Evolutionary conservation across 805 yeast genomes (phyloP), one percentile per base, ranked within the genome.

Genomic region (Wickerhamomyces alni): DNA sequence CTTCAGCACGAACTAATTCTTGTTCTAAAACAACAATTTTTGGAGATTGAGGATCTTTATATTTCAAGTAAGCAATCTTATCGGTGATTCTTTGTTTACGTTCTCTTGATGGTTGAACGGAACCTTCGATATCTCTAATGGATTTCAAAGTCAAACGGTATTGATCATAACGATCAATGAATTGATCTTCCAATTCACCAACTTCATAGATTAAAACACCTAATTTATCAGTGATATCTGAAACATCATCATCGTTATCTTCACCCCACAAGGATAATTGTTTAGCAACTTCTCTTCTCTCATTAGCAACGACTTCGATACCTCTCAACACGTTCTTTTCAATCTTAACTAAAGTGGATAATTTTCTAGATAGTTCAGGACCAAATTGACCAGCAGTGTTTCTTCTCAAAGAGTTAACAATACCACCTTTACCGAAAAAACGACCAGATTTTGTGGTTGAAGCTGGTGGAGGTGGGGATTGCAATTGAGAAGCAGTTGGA

Each of bases 401-500:
- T 60, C 77, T 78, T 67, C 89, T 75, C 58, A 81, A 64, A n/a
- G 75, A 59, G 41, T 77, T 73, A 35, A 72, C 72, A 28, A 68
- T 45, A 33, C 70, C 70, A 41, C 89, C 87, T 64, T 80, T 80
- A 58, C 98, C 98, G 58, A 93, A 91, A 70, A 89, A 91, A 58
- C 81, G 80, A 55, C 81, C 76, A 44, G 73, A 57, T 71, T 87
- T 87, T 57, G 97, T 84, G 39, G 95, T 70, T 25, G 96, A 80
- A 31, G 95, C 82, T 50, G 97, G 98, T 35, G 98, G 98, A 40
- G 95, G 91, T 26, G 98, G 97, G 37, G 85, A 75, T 63, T 83
- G 89, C 67, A 91, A 67, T 69, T 91, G 96, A 51, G 96, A 78
- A 44, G 98, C 98, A 42, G 99, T 89, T 46, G 99, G 99, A 30